Evolutionary conservation across 2,329 filamentous ascomycete genomes (phyloP).

Genomic region (Fonsecaea pugnacius): DNA sequence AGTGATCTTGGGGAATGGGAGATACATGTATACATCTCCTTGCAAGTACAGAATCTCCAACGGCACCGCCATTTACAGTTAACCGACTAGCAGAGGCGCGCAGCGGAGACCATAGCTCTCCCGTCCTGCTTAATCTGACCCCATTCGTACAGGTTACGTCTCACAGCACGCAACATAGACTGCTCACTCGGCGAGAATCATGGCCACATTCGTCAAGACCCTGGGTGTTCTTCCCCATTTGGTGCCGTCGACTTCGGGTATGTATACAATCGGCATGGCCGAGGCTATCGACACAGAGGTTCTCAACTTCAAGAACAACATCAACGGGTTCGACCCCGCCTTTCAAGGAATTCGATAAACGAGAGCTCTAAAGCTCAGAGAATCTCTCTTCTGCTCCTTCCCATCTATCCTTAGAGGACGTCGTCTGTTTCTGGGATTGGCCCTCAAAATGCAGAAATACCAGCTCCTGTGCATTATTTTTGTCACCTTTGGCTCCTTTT

Average conservation of each 20-base stretch:
- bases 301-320: background rate
- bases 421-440: background rate
- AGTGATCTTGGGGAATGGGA: background rate
- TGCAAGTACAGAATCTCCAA: background rate
- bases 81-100: background rate
- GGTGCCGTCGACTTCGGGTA: background rate
- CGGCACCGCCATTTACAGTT: background rate
- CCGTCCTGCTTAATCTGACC: background rate
- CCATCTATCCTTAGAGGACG: too few relatives aligned
- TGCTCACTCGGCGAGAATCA: background rate
- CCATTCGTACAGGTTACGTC: background rate
- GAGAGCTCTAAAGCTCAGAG: background rate
- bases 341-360: background rate
- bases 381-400: background rate
- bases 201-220: background rate
- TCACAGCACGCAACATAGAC: background rate
- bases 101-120: background rate
- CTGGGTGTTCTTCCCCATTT: background rate
- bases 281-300: background rate
- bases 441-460: slow-evolving; percentile 10
- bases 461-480: slow-evolving; percentile 12
- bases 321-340: background rate
- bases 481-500: slow-evolving; percentile 12
- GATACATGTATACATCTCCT: background rate
- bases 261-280: background rate